Base-by-base conservation (phyloP, 371 early-diverging fungal genomes). In the Umbelopsis sp. region DNA sequence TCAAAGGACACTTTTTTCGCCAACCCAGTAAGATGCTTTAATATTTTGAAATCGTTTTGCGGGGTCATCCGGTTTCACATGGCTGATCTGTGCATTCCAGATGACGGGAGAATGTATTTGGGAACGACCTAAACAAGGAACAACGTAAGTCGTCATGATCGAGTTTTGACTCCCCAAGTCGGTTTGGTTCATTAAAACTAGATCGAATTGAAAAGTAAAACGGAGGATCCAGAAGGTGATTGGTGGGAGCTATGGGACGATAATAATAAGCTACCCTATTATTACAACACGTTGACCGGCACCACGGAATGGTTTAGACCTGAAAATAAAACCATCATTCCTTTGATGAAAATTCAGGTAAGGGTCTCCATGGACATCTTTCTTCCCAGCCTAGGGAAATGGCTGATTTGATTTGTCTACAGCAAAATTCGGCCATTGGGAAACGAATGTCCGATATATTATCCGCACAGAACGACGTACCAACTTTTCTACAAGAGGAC, bases 191-290 rank as follows among this genome's bases (percentile, higher is more conserved):
- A 18, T 41, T 66, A 48, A 48, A 14, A 63, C 22, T 65, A 29
- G 29, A 3, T 29, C 29, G 29, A 29, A 3, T 35, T 68, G 32
- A 70, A 22, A 22, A 76, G 76, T 44, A 75, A 74, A 69, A 65
- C 73, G n/a, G 66, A 29, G 6, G 67, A 72, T 74, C 92, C 91
- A 20, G 85, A 85, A 41, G 91, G 90, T 68, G 96, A 96, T 71
- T 98, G 96, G 96, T 97, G 97, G 97, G 96, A 96, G 80, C 85
- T 97, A 44, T 90, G 89, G 73, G 97, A 97, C 77, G 92, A 95
- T 41, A 82, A 86, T 50, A 87, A 92, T 66, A 87, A 91, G 50
- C 76, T 92, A 50, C 89, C 90, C 7, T 97, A 96, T 77, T 97
- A 93, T 76, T 97, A 95, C 83, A 92, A 96, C 78, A 90, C 96